These are phyloP conservation scores for Eimeria praecox DNA, from an alignment of 169 alveolate species.

Conservation along the genomic window DNA sequence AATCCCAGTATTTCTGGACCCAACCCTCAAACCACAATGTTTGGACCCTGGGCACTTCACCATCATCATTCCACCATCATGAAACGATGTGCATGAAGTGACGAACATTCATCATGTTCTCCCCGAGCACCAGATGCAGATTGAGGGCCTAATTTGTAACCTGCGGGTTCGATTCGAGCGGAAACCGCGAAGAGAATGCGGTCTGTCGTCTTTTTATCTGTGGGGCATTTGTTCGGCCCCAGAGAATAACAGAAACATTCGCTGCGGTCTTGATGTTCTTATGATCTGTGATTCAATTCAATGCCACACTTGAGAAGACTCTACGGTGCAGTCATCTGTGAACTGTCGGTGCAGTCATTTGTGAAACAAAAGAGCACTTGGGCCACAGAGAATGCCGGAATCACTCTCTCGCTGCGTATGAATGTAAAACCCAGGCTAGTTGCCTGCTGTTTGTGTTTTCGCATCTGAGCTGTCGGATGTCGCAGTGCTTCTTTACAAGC, in stretches of 20 bases:
- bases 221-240: not conserved
- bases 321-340: not conserved
- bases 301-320: not conserved
- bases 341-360: no score
- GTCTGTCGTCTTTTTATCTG: conserved; percentile 1
- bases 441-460: not conserved
- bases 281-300: not conserved
- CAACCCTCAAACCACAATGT: no score
- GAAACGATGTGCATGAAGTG: not conserved
- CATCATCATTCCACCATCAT: no score
- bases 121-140: not conserved
- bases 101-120: not conserved
- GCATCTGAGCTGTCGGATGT: no score
- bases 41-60: no score
- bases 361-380: not conserved
- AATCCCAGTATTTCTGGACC: no score
- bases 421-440: not conserved
- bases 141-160: not conserved
- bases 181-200: not conserved
- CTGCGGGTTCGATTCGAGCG: not conserved
- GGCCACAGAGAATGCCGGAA: not conserved
- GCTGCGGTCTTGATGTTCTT: not conserved
- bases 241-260: conserved; percentile 3
- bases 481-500: not conserved
- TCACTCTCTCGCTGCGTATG: not conserved